phyloP scores from a whole-genome alignment of 139 green algal genomes.

The Astrephomene gubernaculifera region DNA sequence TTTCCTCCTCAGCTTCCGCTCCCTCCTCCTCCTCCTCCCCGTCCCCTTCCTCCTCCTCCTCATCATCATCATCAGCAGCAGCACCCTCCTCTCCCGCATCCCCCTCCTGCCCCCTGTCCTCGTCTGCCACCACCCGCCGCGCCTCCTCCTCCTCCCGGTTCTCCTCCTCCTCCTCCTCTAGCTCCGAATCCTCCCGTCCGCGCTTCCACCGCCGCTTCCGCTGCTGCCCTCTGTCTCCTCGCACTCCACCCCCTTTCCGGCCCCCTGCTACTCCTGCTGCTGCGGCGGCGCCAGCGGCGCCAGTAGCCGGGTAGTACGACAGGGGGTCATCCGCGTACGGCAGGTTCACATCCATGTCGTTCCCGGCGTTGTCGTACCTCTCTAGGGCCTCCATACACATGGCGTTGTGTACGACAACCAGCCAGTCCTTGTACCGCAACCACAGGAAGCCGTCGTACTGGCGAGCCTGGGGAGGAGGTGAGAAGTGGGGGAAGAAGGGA shows the following conservation, averaged over 20 bases:
- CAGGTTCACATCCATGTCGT: background rate
- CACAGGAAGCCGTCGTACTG: background rate
- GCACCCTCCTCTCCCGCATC: no score
- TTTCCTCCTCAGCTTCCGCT: no score
- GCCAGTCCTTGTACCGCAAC: background rate
- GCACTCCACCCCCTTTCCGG: background rate
- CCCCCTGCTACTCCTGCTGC: background rate
- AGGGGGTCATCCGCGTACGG: background rate
- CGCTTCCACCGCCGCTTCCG: no score
- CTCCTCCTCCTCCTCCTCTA: no score
- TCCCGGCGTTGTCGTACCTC: background rate
- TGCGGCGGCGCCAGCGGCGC: no score
- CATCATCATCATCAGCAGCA: no score
- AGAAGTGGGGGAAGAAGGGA: background rate
- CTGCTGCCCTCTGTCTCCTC: background rate
- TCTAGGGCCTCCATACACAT: background rate
- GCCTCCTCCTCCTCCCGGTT: no score
- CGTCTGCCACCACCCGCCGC: no score
- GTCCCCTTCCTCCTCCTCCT: no score
- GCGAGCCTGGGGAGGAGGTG: background rate
- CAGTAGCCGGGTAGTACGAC: background rate
- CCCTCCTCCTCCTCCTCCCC: no score
- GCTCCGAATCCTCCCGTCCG: no score
- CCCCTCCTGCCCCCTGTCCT: no score
- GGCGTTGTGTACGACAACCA: background rate